Evolutionary conservation across 2,329 filamentous ascomycete species (phyloP).

Genomic region (Colletotrichum orbiculare): DNA sequence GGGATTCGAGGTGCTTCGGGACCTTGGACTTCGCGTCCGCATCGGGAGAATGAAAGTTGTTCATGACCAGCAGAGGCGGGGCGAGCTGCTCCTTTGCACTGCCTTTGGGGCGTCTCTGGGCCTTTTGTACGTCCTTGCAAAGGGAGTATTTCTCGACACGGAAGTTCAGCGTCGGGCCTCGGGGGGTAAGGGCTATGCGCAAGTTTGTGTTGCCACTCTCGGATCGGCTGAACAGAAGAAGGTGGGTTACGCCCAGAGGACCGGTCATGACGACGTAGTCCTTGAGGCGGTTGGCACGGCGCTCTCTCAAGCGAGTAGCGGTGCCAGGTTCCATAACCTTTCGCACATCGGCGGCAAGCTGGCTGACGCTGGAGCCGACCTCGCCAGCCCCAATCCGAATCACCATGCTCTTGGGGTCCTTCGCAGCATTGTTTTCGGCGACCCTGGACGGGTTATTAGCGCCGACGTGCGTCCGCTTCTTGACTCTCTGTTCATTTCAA

Average conservation of each 20-base stretch:
- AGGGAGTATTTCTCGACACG: slow-evolving; percentile 94
- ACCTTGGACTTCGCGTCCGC: slow-evolving; percentile 73
- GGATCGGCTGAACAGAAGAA: slow-evolving; percentile 92
- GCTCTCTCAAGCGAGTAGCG: slow-evolving; percentile 87
- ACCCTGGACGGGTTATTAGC: slow-evolving; percentile 68
- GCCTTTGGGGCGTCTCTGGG: slow-evolving; percentile 84
- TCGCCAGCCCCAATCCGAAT: slow-evolving; percentile 96
- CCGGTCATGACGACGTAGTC: slow-evolving; percentile 98
- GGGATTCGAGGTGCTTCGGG: slow-evolving; percentile 93
- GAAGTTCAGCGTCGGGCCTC: slow-evolving; percentile 94
- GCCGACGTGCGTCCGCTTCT: slow-evolving; percentile 88
- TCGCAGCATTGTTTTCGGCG: slow-evolving; percentile 67
- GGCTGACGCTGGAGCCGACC: slow-evolving; percentile 89
- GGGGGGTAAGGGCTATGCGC: slow-evolving; percentile 85
- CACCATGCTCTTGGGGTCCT: slow-evolving; percentile 95
- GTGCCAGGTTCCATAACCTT: slow-evolving; percentile 97
- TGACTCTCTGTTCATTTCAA: slow-evolving; percentile 47
- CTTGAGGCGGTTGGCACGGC: slow-evolving; percentile 85
- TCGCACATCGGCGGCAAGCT: slow-evolving; percentile 91
- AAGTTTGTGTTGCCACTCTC: slow-evolving; percentile 92
- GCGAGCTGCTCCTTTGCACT: slow-evolving; percentile 87
- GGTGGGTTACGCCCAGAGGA: slow-evolving; percentile 90
- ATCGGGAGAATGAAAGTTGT: slow-evolving; percentile 84
- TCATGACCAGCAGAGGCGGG: slow-evolving; percentile 95
- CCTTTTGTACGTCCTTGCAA: slow-evolving; percentile 87